phyloP scores from a whole-genome alignment of 768 basidiomycete genomes.

The Naganishia friedmannii region DNA sequence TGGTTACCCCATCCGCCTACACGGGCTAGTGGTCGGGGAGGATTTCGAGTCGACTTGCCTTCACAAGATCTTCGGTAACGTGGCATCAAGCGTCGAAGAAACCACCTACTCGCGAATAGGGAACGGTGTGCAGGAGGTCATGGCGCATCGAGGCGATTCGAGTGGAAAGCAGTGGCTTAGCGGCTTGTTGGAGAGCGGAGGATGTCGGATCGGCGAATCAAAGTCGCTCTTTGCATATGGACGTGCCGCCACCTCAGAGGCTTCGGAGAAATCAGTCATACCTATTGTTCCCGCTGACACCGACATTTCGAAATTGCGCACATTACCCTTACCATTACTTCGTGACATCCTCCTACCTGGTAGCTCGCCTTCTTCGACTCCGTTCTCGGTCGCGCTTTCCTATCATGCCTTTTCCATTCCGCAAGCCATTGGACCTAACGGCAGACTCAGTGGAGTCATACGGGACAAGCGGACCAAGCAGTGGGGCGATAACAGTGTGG shows the following conservation, averaged over 20 bases:
- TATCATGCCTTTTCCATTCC: conserved; percentile 18
- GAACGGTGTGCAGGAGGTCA: conserved; percentile 5
- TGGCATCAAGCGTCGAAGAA: not conserved
- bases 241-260: not conserved
- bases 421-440: conserved; percentile 16
- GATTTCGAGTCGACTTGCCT: conserved; percentile 23
- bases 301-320: not conserved
- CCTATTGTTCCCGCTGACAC: not conserved
- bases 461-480: conserved; percentile 16
- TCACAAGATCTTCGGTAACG: conserved; percentile 18
- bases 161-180: not conserved
- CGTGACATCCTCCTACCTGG: conserved; percentile 23
- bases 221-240: not conserved
- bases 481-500: conserved; percentile 10
- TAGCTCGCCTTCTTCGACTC: not conserved
- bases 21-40: conserved; percentile 31
- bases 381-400: conserved; percentile 18
- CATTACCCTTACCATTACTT: conserved; percentile 21
- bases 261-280: not conserved
- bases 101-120: conserved; percentile 11
- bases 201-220: not conserved
- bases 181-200: not conserved
- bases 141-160: not conserved
- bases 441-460: conserved; percentile 11
- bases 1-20: conserved; percentile 10